Evolutionary conservation across 306 rosid genomes (phyloP).

Genomic region (Begonia masoniana): DNA sequence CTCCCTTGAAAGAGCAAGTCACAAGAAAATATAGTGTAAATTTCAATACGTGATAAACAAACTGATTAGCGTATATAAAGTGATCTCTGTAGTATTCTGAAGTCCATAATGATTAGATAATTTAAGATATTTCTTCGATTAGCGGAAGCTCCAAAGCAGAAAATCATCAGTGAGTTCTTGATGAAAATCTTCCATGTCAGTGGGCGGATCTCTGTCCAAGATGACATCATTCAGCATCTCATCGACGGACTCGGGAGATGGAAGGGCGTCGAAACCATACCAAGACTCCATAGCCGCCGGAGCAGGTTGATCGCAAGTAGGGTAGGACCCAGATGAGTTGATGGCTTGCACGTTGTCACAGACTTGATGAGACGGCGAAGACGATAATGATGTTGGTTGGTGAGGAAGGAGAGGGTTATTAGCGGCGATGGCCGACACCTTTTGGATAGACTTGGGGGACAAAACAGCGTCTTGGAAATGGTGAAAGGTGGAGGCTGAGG

Average conservation of each 20-base stretch:
- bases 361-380: constrained; percentile 34
- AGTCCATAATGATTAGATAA: no score
- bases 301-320: constrained; percentile 10
- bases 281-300: constrained; percentile 48
- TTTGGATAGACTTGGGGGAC: constrained; percentile 87
- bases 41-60: neutral
- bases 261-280: constrained; percentile 38
- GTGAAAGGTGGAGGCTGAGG: neutral
- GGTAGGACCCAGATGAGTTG: constrained; percentile 9
- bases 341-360: constrained; percentile 41
- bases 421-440: constrained; percentile 49
- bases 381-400: constrained; percentile 14
- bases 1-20: neutral
- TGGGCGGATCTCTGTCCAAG: constrained; percentile 27
- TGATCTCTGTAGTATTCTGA: no score
- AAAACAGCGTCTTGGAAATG: constrained; percentile 15
- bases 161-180: constrained; percentile 54
- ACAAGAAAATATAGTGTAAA: neutral
- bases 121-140: no score
- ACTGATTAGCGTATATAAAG: neutral
- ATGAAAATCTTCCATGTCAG: constrained; percentile 30
- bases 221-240: constrained; percentile 37
- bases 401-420: neutral
- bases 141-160: constrained; percentile 70
- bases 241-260: constrained; percentile 45